Percentiles rank a stretch among this genome's conserved stretches.
Conservation (phyloP, 768 basidiomycete species). For the Collybia sp. region DNA sequence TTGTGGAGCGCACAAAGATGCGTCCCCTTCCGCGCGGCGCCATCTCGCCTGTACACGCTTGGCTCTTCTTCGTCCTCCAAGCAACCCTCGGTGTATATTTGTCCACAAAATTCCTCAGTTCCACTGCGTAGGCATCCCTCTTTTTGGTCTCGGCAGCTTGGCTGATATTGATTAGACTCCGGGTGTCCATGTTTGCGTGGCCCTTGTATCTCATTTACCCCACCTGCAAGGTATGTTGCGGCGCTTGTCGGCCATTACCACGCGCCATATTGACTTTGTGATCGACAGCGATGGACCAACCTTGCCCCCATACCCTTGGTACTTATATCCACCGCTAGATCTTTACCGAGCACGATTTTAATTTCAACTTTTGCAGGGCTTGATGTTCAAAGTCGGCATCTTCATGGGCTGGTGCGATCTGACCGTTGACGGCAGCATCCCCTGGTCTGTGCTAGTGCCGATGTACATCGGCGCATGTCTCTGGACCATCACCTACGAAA, state of each 20-base stretch:
- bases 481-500: slow-evolving; percentile 27
- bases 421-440: slow-evolving; percentile 13
- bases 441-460: slow-evolving; percentile 18
- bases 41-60: slow-evolving; percentile 19
- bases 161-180: slow-evolving; percentile 9
- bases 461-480: slow-evolving; percentile 20
- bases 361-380: slow-evolving; percentile 13
- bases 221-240: slow-evolving; percentile 23
- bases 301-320: slow-evolving; percentile 25
- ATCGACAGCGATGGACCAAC: slow-evolving; percentile 20
- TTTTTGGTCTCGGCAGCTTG: background rate
- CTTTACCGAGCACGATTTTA: background rate
- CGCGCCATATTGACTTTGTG: background rate
- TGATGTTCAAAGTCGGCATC: slow-evolving; percentile 25
- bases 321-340: background rate
- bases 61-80: slow-evolving; percentile 22
- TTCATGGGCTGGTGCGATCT: slow-evolving; percentile 28
- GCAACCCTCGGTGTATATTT: slow-evolving; percentile 15
- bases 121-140: slow-evolving; percentile 11
- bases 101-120: slow-evolving; percentile 14
- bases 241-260: background rate
- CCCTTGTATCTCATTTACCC: slow-evolving; percentile 27
- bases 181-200: slow-evolving; percentile 20
- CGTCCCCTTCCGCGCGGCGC: slow-evolving; percentile 22
- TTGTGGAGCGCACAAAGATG: slow-evolving; percentile 21